Conservation (phyloP, 1,139 yeast genomes). For the Candida sanyaensis region DNA sequence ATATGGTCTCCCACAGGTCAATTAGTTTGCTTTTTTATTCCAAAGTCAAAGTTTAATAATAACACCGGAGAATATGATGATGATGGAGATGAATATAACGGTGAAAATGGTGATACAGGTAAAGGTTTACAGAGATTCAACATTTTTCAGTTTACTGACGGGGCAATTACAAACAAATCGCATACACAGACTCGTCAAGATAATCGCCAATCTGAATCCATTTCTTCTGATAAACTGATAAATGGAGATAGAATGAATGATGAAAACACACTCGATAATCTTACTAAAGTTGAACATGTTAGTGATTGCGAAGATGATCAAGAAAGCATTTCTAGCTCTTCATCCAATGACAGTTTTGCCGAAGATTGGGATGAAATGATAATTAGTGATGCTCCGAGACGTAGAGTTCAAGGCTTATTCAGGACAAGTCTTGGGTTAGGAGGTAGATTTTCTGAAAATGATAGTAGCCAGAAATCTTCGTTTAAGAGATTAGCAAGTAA, state of each 20-base stretch:
- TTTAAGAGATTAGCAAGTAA: slow-evolving; percentile 28
- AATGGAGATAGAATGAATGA: background rate
- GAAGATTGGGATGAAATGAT: slow-evolving; percentile 54
- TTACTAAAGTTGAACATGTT: slow-evolving; percentile 7
- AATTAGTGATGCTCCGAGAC: slow-evolving; percentile 45
- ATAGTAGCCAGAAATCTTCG: slow-evolving; percentile 21
- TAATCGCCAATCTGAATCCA: slow-evolving; percentile 15
- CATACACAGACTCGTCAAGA: slow-evolving; percentile 15
- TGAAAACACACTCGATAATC: slow-evolving; percentile 15
- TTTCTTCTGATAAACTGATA: slow-evolving; percentile 11
- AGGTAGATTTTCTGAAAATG: slow-evolving; percentile 24
- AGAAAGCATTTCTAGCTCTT: slow-evolving; percentile 15
- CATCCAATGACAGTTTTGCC: slow-evolving; percentile 50
- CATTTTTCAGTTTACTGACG: slow-evolving; percentile 42
- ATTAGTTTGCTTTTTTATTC: slow-evolving; percentile 80
- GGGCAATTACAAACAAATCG: slow-evolving; percentile 31
- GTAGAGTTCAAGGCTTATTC: slow-evolving; percentile 47
- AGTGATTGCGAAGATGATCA: slow-evolving; percentile 19
- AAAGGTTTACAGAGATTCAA: slow-evolving; percentile 33
- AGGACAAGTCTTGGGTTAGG: slow-evolving; percentile 45
- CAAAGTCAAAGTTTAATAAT: slow-evolving; percentile 33
- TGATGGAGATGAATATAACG: slow-evolving; percentile 14
- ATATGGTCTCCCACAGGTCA: slow-evolving; percentile 81
- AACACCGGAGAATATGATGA: slow-evolving; percentile 22
- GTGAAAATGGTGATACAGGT: slow-evolving; percentile 16